Evolutionary conservation across 2,329 filamentous ascomycete species (phyloP).

Genomic region (Pestalotiopsis fici): DNA sequence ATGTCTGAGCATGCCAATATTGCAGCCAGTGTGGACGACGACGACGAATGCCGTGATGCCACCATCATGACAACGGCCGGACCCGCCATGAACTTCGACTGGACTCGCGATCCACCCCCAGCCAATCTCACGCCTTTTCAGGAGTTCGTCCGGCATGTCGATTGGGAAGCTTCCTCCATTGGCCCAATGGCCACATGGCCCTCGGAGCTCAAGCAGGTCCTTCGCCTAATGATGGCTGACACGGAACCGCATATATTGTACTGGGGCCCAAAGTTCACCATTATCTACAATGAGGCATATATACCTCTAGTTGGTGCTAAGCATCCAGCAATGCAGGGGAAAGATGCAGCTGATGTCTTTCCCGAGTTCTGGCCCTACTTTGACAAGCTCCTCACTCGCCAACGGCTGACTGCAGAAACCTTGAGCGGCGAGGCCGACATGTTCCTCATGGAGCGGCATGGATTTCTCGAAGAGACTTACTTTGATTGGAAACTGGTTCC

Average conservation of each 20-base stretch:
- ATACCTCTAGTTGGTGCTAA: slow-evolving; percentile 29
- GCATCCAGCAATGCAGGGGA: slow-evolving; percentile 35
- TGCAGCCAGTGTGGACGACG: background rate
- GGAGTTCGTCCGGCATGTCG: slow-evolving; percentile 30
- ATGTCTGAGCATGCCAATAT: background rate
- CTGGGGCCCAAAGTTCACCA: slow-evolving; percentile 30
- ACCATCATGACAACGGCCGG: background rate
- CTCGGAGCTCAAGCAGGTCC: slow-evolving; percentile 36
- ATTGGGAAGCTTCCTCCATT: slow-evolving; percentile 42
- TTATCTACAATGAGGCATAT: slow-evolving; percentile 38
- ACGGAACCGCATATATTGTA: slow-evolving; percentile 34
- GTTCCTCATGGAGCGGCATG: slow-evolving; percentile 32
- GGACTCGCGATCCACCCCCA: slow-evolving; percentile 16
- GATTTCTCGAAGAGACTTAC: slow-evolving; percentile 38
- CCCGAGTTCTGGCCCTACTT: slow-evolving; percentile 33
- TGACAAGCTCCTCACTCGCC: slow-evolving; percentile 24
- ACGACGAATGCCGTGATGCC: background rate
- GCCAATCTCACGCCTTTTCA: slow-evolving; percentile 20
- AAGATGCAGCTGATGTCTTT: slow-evolving; percentile 38
- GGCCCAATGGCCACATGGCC: slow-evolving; percentile 41
- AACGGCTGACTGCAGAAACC: slow-evolving; percentile 24
- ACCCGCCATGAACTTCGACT: slow-evolving; percentile 18
- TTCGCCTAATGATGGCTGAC: slow-evolving; percentile 35
- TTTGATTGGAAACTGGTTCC: slow-evolving; percentile 45
- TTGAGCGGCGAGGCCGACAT: slow-evolving; percentile 23